phyloP scores from a whole-genome alignment of 2,329 filamentous ascomycete species.

The Phyllosticta paracitricarpa region DNA sequence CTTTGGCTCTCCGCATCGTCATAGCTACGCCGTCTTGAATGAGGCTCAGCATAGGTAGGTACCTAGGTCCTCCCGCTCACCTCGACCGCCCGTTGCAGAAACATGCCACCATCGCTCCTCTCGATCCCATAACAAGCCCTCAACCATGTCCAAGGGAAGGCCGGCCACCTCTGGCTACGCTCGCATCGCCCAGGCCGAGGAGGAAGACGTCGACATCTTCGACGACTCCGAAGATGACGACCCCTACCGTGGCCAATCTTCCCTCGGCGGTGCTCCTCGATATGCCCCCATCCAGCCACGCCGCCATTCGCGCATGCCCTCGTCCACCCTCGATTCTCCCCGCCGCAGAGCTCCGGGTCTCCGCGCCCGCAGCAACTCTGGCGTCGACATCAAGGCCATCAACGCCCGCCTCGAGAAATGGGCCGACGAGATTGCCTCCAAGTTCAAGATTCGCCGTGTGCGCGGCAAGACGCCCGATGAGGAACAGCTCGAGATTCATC shows the following conservation, averaged over 20 bases:
- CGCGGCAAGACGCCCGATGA: constrained; percentile 68
- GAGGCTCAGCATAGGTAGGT: constrained; percentile 7
- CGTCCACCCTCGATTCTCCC: constrained; percentile 24
- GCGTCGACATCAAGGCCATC: constrained; percentile 95
- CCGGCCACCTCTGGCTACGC: constrained; percentile 41
- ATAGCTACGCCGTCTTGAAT: constrained; percentile 3
- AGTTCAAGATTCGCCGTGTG: constrained; percentile 79
- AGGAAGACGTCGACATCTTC: constrained; percentile 34
- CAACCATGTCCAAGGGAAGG: constrained; percentile 22
- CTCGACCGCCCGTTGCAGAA: not conserved
- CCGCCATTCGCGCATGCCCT: constrained; percentile 34
- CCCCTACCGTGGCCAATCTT: constrained; percentile 20
- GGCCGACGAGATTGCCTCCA: constrained; percentile 95
- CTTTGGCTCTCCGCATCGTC: not conserved
- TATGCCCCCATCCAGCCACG: constrained; percentile 41
- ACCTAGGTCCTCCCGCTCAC: not conserved
- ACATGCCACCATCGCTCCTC: not conserved
- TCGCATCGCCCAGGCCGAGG: constrained; percentile 42
- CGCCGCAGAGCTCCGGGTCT: constrained; percentile 25
- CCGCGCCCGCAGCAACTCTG: constrained; percentile 63
- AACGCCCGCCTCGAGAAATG: constrained; percentile 90
- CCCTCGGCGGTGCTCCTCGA: constrained; percentile 25
- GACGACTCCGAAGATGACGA: constrained; percentile 29
- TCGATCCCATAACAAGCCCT: constrained; percentile 1
- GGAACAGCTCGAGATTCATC: constrained; percentile 86